Evolutionary conservation across 2,329 filamentous ascomycete species (phyloP), one percentile per base, ranked within the genome.

Genomic region (Coniochaeta pulveracea): DNA sequence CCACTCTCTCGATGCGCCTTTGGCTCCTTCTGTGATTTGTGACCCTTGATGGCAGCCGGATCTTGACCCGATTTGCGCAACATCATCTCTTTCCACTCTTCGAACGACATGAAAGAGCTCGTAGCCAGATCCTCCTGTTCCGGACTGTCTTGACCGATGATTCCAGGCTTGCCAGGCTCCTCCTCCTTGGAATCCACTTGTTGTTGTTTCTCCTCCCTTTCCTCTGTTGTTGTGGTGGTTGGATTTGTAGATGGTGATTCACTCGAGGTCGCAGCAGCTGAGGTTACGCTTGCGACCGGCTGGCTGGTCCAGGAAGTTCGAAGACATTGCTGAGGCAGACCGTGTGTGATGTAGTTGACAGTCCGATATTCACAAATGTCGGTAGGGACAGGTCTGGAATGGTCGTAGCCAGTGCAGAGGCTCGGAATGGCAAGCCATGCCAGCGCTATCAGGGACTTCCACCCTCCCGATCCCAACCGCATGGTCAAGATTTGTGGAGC

Each of bases 81-180:
- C 60, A 93, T 94, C 64, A 88, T 82, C 49, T 81, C 85, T 60
- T 94, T 96, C 91, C 91, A 98, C 48, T 96, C 89, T 52, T 96
- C 91, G 47, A 98, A 98, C 0, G 91, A 95, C 47, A 96, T 76
- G 54, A 96, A 96, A 6, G 86, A 80, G 30, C 55, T 55, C 3
- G 60, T 58, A 29, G 58, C 58, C 28, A 79, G 72, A 44, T 84
- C 82, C 47, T 85, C 79, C 9, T 81, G 63, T 30, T 82, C 80
- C 5, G 66, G 64, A 37, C 82, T 78, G 11, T 63, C 51, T 35
- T 81, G 63, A 30, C 82, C 28, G 3, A 9, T 19, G 3, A 19
- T 79, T 8, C 66, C 64, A 38, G 84, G 78, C 12, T 63, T 49
- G 36, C 40, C 40, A 11, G 45, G 36, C 11, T 34, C 22, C 22